A percentile compares a stretch with the other conserved stretches of the same genome.
Conservation (phyloP, 83 land plant species). For the Thuja plicata region DNA sequence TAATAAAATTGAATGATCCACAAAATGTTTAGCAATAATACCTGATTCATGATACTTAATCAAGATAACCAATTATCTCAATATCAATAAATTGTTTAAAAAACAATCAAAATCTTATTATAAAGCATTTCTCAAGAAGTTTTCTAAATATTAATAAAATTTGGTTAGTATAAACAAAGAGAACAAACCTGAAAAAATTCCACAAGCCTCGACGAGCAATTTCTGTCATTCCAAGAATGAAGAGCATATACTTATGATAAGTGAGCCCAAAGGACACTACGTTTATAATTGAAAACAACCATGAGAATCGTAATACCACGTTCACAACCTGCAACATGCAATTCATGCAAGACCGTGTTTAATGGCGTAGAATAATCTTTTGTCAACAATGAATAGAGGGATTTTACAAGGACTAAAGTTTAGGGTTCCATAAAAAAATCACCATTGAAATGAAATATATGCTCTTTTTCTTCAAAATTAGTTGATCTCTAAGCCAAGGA, state of each 20-base stretch:
- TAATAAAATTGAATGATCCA: too few species aligned
- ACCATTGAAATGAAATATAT: constrained; percentile 27
- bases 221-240: constrained; percentile 14
- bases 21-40: too few species aligned
- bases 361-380: not conserved
- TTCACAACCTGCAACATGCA: not conserved
- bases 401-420: not conserved
- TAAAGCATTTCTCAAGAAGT: too few species aligned
- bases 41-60: too few species aligned
- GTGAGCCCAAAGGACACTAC: not conserved
- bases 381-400: not conserved
- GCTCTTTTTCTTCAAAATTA: constrained; percentile 13
- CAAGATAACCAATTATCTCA: too few species aligned
- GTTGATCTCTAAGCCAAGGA: constrained; percentile 37
- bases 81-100: too few species aligned
- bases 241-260: not conserved
- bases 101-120: too few species aligned
- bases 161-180: not conserved
- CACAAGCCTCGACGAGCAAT: constrained; percentile 12
- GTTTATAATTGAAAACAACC: constrained; percentile 1
- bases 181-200: constrained; percentile 8
- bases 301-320: not conserved
- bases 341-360: not conserved
- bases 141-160: too few species aligned
- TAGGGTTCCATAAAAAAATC: not conserved